A percentile compares a stretch with the other conserved stretches of the same genome.
Conservation (phyloP, 352 stramenopile genomes). For the Globisporangium nagaii region DNA sequence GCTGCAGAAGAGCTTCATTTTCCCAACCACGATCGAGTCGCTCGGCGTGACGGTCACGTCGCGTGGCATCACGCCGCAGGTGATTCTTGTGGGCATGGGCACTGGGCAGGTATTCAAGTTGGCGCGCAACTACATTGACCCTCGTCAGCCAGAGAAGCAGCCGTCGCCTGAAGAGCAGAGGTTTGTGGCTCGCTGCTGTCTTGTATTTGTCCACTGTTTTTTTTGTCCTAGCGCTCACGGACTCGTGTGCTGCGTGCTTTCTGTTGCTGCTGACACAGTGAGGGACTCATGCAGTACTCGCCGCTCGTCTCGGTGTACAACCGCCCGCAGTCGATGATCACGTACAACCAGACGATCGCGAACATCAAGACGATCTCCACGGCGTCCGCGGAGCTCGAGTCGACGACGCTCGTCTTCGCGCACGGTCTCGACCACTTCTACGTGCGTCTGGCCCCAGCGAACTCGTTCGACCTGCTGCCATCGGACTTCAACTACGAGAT, state of each 20-base stretch:
- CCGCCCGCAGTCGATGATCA: slow-evolving; percentile 81
- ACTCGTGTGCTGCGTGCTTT: neutral
- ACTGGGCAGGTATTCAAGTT: slow-evolving; percentile 92
- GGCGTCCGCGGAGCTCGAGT: slow-evolving; percentile 89
- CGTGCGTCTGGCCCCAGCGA: slow-evolving; percentile 88
- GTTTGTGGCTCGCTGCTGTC: slow-evolving; percentile 23
- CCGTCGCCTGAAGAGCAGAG: slow-evolving; percentile 78
- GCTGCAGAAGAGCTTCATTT: slow-evolving; percentile 94
- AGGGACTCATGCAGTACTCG: slow-evolving; percentile 85
- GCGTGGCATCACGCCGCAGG: slow-evolving; percentile 93
- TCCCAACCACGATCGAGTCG: slow-evolving; percentile 85
- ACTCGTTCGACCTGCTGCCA: slow-evolving; percentile 94
- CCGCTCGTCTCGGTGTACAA: slow-evolving; percentile 88
- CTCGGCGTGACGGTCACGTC: slow-evolving; percentile 91
- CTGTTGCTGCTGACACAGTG: slow-evolving; percentile 19
- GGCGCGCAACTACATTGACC: slow-evolving; percentile 91
- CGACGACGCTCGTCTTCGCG: slow-evolving; percentile 91
- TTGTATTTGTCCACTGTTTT: neutral
- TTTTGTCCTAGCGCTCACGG: neutral
- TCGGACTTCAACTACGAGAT: slow-evolving; percentile 95
- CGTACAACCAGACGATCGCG: slow-evolving; percentile 89
- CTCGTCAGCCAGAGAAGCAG: slow-evolving; percentile 90
- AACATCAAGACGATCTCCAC: slow-evolving; percentile 67
- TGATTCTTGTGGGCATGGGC: slow-evolving; percentile 90
- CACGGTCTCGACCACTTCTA: slow-evolving; percentile 94